Conservation (phyloP, 2,329 filamentous ascomycete genomes). For the Boeremia lycopersici region DNA sequence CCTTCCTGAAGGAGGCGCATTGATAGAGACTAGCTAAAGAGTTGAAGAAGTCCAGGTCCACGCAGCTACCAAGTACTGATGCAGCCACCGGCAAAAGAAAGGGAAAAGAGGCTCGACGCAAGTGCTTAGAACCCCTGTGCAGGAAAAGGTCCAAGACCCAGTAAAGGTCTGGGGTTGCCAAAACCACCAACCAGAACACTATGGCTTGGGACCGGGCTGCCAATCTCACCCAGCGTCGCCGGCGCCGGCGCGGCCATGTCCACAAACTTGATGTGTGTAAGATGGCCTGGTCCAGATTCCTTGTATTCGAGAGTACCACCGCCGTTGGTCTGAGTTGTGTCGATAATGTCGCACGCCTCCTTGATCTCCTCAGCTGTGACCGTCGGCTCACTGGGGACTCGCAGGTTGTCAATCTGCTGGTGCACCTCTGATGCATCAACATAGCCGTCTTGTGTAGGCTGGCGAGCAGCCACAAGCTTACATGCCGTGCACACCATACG, state of each 20-base stretch:
- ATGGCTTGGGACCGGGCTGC: conserved; percentile 53
- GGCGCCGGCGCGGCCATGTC: conserved; percentile 36
- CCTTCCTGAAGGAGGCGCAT: conserved; percentile 22
- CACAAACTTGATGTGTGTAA: conserved; percentile 53
- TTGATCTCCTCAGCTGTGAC: conserved; percentile 72
- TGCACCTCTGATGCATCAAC: conserved; percentile 70
- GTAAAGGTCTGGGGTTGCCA: conserved; percentile 36
- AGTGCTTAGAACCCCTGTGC: conserved; percentile 34
- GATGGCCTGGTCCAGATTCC: conserved; percentile 53
- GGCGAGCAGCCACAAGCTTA: conserved; percentile 61
- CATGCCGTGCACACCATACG: conserved; percentile 77
- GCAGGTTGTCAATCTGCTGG: conserved; percentile 69
- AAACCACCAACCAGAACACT: conserved; percentile 47
- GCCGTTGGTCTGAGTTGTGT: conserved; percentile 76
- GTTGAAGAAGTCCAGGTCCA: conserved; percentile 19
- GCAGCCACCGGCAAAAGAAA: conserved; percentile 19
- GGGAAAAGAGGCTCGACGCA: conserved; percentile 7
- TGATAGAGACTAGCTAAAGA: conserved; percentile 23
- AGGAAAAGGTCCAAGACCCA: conserved; percentile 31
- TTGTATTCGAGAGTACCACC: conserved; percentile 83
- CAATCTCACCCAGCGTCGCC: conserved; percentile 53
- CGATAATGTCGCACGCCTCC: conserved; percentile 88
- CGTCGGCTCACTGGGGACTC: conserved; percentile 61
- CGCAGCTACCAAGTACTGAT: conserved; percentile 21
- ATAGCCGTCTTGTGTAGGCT: conserved; percentile 64